Base-by-base conservation (phyloP, 108 stramenopile species). In the Bacterosira constricta region DNA sequence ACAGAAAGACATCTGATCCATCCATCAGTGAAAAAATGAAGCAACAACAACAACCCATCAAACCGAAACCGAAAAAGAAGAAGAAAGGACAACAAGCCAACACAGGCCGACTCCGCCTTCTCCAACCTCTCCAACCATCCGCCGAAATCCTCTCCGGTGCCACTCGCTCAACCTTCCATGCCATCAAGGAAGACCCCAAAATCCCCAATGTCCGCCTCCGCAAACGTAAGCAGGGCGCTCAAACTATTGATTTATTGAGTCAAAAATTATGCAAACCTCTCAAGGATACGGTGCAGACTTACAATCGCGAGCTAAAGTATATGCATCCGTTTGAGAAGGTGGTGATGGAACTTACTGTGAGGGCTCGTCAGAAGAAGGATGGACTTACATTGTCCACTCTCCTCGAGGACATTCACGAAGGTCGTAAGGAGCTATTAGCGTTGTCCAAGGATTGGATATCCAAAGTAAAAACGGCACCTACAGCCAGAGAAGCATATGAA, bases 251-350 rank as follows among this genome's bases (percentile, higher is more conserved):
- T 58, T 79, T 82, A 29, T 71, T 98, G 30, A 79, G 81, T 18
- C 91, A 96, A 69, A 81, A 64, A 27, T 53, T 96, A 17, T 96
- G 95, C 50, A 21, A 82, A 7, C 97, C 97, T 8, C 68, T 98
- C 15, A 76, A 86, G 47, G 89, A 97, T 31, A 64, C 87, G 11
- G 84, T 96, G 1, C 52, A 92, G 20, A 85, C 85, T n/a, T 98
- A 96, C 69, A 62, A 85, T 29, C 60, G 77, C 20, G 86, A 90
- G 68, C 84, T 89, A 59, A 51, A 77, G 39, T 53, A 78, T 21
- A 77, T 98, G 42, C 97, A 98, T 84, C 97, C 97, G 7, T 98
- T 98, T 58, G 97, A 98, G 80, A 73, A 71, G 31, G 95, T 95
- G 29, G 92, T 97, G 15, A 92, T 96, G 49, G 92, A 97, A 66